Percentiles rank a stretch among this genome's conserved stretches.
phyloP scores from a whole-genome alignment of 148 eudicot genomes.

The Arctostaphylos glauca region DNA sequence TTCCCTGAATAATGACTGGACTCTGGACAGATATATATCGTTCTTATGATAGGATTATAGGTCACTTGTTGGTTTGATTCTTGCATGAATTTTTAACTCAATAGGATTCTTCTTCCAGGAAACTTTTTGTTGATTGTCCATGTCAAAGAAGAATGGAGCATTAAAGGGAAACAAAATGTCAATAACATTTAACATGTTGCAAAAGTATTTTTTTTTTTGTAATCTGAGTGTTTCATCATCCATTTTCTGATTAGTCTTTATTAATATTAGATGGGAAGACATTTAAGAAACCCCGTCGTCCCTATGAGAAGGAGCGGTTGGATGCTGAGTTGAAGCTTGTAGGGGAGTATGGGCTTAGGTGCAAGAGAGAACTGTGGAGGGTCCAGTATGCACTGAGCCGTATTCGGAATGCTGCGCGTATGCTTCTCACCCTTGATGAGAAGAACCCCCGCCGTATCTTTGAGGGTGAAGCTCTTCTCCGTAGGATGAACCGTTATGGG shows the following conservation, averaged over 20 bases:
- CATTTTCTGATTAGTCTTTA: background rate
- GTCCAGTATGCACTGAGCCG: slow-evolving; percentile 37
- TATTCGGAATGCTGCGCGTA: slow-evolving; percentile 33
- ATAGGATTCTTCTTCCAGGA: background rate
- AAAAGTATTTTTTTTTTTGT: background rate
- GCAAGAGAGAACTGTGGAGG: slow-evolving; percentile 40
- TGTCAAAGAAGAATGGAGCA: background rate
- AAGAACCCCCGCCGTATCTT: slow-evolving; percentile 40
- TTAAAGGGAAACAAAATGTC: background rate
- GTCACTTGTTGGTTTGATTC: background rate
- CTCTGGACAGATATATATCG: background rate
- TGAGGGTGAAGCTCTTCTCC: slow-evolving; percentile 39
- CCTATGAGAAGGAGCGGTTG: slow-evolving; percentile 42
- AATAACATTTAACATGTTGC: background rate
- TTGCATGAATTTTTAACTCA: background rate
- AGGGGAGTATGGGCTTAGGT: slow-evolving; percentile 38
- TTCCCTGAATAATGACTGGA: background rate
- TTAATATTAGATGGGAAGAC: slow-evolving; percentile 34
- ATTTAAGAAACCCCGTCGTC: slow-evolving; percentile 44
- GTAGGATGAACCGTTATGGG: slow-evolving; percentile 39
- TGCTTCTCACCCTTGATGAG: slow-evolving; percentile 40
- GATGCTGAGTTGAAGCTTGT: slow-evolving; percentile 43
- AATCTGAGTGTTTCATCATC: background rate
- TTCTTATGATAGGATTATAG: too few relatives aligned
- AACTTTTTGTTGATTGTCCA: background rate